Conservation (phyloP, 2,329 filamentous ascomycete genomes). For the Colletotrichum tofieldiae region DNA sequence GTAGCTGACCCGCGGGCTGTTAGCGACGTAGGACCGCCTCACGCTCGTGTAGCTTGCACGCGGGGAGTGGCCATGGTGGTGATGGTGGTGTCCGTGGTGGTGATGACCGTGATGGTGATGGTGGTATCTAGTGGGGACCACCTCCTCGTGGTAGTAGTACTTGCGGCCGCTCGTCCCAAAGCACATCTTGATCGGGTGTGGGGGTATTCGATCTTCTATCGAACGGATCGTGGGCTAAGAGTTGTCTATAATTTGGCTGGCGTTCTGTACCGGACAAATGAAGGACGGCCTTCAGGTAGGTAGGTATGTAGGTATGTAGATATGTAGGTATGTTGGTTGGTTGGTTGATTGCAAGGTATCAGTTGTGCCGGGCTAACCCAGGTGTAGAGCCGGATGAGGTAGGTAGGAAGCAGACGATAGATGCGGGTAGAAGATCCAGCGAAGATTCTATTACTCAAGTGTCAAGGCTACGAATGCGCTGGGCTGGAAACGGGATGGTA, state of each 20-base stretch:
- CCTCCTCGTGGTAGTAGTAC: constrained; percentile 72
- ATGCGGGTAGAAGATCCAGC: constrained; percentile 27
- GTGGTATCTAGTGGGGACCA: constrained; percentile 62
- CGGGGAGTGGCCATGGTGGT: constrained; percentile 55
- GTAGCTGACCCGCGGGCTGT: constrained; percentile 60
- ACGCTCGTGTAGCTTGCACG: constrained; percentile 61
- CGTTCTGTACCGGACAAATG: constrained; percentile 4
- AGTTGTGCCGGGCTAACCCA: constrained; percentile 3
- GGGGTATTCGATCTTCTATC: not conserved
- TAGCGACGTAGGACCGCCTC: constrained; percentile 54
- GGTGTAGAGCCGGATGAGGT: not conserved
- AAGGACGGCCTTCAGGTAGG: not conserved
- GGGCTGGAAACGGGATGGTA: not conserved
- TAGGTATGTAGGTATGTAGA: not conserved
- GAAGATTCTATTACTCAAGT: constrained; percentile 37
- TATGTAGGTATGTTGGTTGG: not conserved
- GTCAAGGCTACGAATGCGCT: constrained; percentile 20
- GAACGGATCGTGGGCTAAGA: not conserved
- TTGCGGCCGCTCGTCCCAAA: constrained; percentile 59
- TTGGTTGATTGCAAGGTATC: constrained; percentile 2
- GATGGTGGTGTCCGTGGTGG: constrained; percentile 54
- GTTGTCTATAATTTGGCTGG: not conserved
- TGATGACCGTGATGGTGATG: constrained; percentile 53
- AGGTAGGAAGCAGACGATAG: not conserved
- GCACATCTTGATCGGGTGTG: constrained; percentile 61